Percentiles rank a stretch among this genome's conserved stretches.
Conservation (phyloP, 2,329 filamentous ascomycete species). For the Paecilomyces fulvus region DNA sequence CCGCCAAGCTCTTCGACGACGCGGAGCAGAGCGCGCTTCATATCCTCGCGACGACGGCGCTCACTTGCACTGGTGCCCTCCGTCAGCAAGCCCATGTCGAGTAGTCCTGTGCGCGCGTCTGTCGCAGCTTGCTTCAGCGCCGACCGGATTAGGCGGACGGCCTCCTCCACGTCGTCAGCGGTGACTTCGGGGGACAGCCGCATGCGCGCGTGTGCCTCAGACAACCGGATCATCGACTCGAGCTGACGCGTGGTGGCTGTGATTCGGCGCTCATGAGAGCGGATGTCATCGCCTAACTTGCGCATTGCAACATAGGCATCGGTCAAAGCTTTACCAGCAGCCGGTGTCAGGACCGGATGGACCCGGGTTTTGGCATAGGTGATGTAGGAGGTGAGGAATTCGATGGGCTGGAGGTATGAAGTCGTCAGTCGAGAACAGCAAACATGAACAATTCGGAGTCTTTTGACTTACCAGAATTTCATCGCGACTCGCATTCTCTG, state of each 20-base stretch:
- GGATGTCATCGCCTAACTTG: constrained; percentile 78
- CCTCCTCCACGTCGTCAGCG: constrained; percentile 75
- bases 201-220: constrained; percentile 98
- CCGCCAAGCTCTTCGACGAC: constrained; percentile 74
- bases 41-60: constrained; percentile 68
- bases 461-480: constrained; percentile 66
- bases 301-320: constrained; percentile 91
- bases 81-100: constrained; percentile 92
- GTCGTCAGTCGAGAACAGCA: constrained; percentile 17
- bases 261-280: constrained; percentile 86
- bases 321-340: constrained; percentile 75
- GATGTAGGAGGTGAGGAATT: constrained; percentile 94
- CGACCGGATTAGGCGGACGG: constrained; percentile 83
- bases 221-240: constrained; percentile 95
- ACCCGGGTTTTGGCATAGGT: constrained; percentile 85
- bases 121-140: constrained; percentile 97
- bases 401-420: constrained; percentile 58
- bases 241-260: constrained; percentile 94
- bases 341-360: constrained; percentile 71
- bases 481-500: constrained; percentile 66
- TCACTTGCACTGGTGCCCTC: constrained; percentile 91
- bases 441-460: neutral
- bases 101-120: constrained; percentile 78
- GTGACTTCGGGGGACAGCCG: constrained; percentile 70
- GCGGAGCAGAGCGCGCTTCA: constrained; percentile 69